Conservation (phyloP, 352 stramenopile genomes). For the Phytophthora foliorum region DNA sequence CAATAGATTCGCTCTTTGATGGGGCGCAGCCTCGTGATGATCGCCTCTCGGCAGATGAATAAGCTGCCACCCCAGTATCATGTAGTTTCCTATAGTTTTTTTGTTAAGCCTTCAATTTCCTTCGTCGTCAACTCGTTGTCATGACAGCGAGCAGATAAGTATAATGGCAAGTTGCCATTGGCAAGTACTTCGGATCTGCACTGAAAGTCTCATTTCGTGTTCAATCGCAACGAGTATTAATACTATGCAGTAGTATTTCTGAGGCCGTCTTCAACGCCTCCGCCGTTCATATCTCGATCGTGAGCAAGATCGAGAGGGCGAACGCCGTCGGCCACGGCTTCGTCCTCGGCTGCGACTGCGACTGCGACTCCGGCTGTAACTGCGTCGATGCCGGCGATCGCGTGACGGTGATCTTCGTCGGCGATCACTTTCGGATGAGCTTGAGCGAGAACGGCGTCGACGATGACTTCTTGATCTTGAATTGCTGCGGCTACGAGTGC, state of each 20-base stretch:
- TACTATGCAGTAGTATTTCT: too few species aligned
- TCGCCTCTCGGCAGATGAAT: conserved; percentile 32
- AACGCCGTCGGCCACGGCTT: conserved; percentile 27
- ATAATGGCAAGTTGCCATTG: too few species aligned
- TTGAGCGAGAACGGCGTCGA: conserved; percentile 31
- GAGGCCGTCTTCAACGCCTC: too few species aligned
- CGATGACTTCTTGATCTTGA: conserved; percentile 27
- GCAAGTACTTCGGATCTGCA: too few species aligned
- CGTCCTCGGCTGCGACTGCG: conserved; percentile 33
- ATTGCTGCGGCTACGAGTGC: conserved; percentile 31
- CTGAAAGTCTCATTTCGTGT: too few species aligned
- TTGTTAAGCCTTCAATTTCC: conserved; percentile 26
- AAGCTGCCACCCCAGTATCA: conserved; percentile 37
- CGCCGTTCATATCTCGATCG: conserved; percentile 24
- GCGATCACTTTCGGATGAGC: conserved; percentile 29
- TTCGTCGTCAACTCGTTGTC: background rate
- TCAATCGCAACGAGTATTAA: too few species aligned
- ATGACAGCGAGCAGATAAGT: background rate
- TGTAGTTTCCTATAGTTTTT: conserved; percentile 41
- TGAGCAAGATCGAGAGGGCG: conserved; percentile 42
- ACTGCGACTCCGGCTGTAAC: conserved; percentile 40
- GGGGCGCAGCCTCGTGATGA: conserved; percentile 30
- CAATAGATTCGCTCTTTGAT: conserved; percentile 58
- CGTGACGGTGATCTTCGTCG: conserved; percentile 17
- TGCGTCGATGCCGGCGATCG: conserved; percentile 19